Evolutionary conservation across 768 basidiomycete species (phyloP).

Genomic region (Boletus huronensis): DNA sequence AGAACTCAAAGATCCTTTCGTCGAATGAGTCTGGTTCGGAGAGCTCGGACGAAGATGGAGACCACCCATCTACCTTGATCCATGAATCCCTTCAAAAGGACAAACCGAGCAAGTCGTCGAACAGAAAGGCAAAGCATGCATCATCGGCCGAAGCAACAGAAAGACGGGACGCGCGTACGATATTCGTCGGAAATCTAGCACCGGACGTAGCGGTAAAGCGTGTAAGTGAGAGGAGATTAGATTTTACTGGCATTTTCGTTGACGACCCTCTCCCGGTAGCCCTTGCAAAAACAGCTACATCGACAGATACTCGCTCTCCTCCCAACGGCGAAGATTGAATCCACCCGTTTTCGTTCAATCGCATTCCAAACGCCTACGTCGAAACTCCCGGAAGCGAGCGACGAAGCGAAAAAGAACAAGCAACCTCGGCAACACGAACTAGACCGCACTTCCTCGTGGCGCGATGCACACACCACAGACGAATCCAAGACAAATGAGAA

Average conservation of each 20-base stretch:
- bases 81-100: conserved; percentile 55
- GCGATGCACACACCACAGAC: conserved; percentile 42
- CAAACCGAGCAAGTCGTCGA: conserved; percentile 25
- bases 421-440: conserved; percentile 47
- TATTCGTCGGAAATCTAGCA: conserved; percentile 90
- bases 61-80: conserved; percentile 41
- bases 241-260: not conserved
- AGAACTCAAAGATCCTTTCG: conserved; percentile 1
- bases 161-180: conserved; percentile 73
- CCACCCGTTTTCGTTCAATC: conserved; percentile 89
- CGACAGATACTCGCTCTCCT: conserved; percentile 71
- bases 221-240: conserved; percentile 41
- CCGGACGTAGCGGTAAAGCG: conserved; percentile 72
- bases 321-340: conserved; percentile 81
- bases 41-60: conserved; percentile 34
- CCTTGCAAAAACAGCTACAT: conserved; percentile 70
- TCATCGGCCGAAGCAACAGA: conserved; percentile 71
- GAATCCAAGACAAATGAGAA: conserved; percentile 50
- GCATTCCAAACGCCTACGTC: conserved; percentile 84
- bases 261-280: conserved; percentile 40
- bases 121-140: conserved; percentile 43
- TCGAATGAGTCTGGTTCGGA: conserved; percentile 29
- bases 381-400: conserved; percentile 45
- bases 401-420: conserved; percentile 27
- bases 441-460: conserved; percentile 61